Conservation (phyloP, 108 stramenopile species). For the Epithemia pelagica region DNA sequence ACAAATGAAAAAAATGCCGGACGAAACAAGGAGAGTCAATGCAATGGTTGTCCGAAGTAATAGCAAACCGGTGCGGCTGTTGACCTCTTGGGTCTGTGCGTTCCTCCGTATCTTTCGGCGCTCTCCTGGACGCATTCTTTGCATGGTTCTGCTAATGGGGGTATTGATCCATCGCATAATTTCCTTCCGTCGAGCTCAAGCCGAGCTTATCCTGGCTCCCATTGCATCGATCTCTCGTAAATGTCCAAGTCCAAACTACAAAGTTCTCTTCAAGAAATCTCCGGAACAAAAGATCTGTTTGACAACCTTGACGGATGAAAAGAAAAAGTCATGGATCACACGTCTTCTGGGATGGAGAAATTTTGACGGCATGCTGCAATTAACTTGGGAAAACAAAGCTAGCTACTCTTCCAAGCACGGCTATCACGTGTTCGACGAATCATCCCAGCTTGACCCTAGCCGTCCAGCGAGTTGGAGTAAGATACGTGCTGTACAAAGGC, state of each 20-base stretch:
- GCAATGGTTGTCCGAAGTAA: neutral
- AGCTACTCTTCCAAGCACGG: constrained; percentile 17
- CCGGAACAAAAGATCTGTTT: constrained; percentile 19
- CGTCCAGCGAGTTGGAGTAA: constrained; percentile 27
- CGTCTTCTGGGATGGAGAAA: constrained; percentile 15
- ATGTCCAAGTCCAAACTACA: constrained; percentile 16
- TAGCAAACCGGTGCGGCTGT: neutral
- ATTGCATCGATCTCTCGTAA: constrained; percentile 11
- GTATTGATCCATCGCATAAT: neutral
- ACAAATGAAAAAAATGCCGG: too few relatives aligned
- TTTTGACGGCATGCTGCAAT: constrained; percentile 12
- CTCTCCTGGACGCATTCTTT: neutral
- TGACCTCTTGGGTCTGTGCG: neutral
- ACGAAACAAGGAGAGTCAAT: neutral
- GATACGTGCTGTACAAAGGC: constrained; percentile 15
- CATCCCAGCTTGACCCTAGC: constrained; percentile 12
- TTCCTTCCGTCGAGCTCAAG: neutral
- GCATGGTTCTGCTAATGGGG: neutral
- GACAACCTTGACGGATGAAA: constrained; percentile 25
- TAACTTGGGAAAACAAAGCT: constrained; percentile 23
- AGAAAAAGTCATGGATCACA: constrained; percentile 10
- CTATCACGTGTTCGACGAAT: constrained; percentile 14
- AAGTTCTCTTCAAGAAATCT: neutral
- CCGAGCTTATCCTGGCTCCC: constrained; percentile 8
- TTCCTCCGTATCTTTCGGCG: neutral